Evolutionary conservation across 163 green algal species (phyloP).

Genomic region (Scenedesmus sp.): DNA sequence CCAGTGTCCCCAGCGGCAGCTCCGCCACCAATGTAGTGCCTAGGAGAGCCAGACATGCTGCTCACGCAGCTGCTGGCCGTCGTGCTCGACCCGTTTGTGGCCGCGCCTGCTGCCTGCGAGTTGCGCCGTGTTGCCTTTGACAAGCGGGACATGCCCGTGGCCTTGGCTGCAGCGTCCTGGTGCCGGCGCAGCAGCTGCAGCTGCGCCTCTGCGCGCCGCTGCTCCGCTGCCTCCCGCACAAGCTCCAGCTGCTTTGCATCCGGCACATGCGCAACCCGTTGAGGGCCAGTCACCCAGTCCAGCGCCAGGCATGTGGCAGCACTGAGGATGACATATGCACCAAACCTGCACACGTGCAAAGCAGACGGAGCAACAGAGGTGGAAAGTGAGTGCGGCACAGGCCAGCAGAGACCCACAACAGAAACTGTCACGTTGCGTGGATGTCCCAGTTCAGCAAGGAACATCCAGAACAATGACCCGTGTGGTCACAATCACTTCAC

Average conservation of each 20-base stretch:
- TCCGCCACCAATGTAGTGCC: background rate
- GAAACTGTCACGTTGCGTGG: background rate
- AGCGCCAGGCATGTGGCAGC: constrained; percentile 35
- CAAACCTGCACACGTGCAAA: constrained; percentile 27
- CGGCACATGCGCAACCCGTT: constrained; percentile 15
- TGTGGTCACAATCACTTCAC: background rate
- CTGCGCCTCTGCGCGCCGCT: background rate
- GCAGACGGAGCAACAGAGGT: background rate
- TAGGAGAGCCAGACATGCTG: background rate
- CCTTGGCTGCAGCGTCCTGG: background rate
- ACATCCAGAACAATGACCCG: background rate
- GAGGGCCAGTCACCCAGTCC: constrained; percentile 38
- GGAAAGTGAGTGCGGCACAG: background rate
- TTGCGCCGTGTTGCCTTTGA: background rate
- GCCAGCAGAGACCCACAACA: background rate
- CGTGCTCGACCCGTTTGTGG: background rate
- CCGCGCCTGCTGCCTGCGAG: background rate
- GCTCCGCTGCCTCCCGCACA: constrained; percentile 33
- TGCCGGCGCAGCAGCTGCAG: background rate
- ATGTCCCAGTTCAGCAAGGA: background rate
- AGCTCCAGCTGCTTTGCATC: constrained; percentile 42
- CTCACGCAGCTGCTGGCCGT: background rate
- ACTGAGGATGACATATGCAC: constrained; percentile 36
- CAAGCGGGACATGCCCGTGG: background rate
- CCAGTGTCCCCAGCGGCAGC: background rate